Conservation (phyloP, 768 basidiomycete genomes). For the Auriscalpium vulgare region DNA sequence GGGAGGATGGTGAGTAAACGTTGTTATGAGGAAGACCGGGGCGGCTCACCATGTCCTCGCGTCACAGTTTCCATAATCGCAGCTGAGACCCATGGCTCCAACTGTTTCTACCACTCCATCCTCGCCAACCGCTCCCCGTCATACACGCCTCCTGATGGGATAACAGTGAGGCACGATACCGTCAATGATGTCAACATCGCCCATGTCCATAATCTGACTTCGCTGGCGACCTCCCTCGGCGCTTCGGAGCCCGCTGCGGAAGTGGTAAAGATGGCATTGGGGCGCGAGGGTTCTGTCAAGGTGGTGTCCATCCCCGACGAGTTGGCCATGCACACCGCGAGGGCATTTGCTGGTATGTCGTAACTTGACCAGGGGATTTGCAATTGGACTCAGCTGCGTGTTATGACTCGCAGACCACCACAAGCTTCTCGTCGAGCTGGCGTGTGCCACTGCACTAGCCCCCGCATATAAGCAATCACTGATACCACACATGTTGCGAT, state of each 20-base stretch:
- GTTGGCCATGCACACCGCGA: slow-evolving; percentile 54
- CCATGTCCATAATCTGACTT: slow-evolving; percentile 48
- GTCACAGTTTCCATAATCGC: slow-evolving; percentile 52
- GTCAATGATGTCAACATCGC: slow-evolving; percentile 45
- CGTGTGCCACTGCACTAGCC: slow-evolving; percentile 62
- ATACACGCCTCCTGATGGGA: slow-evolving; percentile 32
- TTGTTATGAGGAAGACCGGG: background rate
- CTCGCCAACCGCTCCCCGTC: slow-evolving; percentile 40
- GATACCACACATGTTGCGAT: slow-evolving; percentile 44
- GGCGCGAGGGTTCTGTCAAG: slow-evolving; percentile 46
- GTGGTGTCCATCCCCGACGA: slow-evolving; percentile 62
- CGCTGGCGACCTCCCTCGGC: slow-evolving; percentile 63
- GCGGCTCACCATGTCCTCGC: background rate
- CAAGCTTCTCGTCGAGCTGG: slow-evolving; percentile 65
- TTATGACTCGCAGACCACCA: slow-evolving; percentile 49
- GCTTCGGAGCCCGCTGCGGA: slow-evolving; percentile 56
- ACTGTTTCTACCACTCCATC: slow-evolving; percentile 68
- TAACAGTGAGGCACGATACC: slow-evolving; percentile 32
- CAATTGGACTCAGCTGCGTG: too few relatives aligned
- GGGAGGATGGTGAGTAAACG: slow-evolving; percentile 51
- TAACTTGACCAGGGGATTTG: background rate
- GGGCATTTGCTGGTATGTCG: slow-evolving; percentile 49
- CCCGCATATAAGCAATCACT: slow-evolving; percentile 54
- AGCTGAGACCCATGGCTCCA: slow-evolving; percentile 63
- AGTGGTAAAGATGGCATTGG: slow-evolving; percentile 58